Evolutionary conservation across 106 monocot species (phyloP).

Genomic region (Dioscorea alata): DNA sequence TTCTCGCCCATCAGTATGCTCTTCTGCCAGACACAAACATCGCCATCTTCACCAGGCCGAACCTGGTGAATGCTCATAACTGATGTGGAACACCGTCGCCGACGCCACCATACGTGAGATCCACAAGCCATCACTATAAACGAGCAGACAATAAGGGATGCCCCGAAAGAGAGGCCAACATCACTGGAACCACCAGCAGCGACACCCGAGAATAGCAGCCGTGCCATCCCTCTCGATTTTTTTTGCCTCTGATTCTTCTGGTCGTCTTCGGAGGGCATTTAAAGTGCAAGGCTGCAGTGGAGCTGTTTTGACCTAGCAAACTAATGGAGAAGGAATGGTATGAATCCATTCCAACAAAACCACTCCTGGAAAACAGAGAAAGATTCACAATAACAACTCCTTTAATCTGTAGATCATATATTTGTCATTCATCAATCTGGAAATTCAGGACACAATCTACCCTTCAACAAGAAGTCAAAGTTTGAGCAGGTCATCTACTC

Average conservation of each 20-base stretch:
- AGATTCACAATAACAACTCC: too few relatives aligned
- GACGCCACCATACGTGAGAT: constrained; percentile 2
- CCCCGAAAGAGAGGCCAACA: neutral
- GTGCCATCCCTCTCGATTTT: neutral
- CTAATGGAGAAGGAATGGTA: too few relatives aligned
- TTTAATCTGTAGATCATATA: too few relatives aligned
- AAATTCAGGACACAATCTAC: too few relatives aligned
- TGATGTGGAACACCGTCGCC: neutral
- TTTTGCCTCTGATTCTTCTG: neutral
- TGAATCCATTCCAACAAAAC: too few relatives aligned
- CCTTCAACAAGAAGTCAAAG: too few relatives aligned
- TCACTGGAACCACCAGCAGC: neutral
- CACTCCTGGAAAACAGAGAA: too few relatives aligned
- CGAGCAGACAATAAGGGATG: neutral
- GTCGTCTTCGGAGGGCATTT: neutral
- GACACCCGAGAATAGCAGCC: neutral
- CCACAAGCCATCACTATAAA: constrained; percentile 3
- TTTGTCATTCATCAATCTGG: too few relatives aligned
- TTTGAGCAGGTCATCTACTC: too few relatives aligned
- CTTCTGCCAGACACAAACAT: constrained; percentile 2
- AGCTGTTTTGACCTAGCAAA: neutral
- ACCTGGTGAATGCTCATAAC: constrained; percentile 5
- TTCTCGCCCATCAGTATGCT: constrained; percentile 11
- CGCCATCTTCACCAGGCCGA: constrained; percentile 1
- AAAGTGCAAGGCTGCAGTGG: neutral